Evolutionary conservation across 352 stramenopile genomes (phyloP), one percentile per base, ranked within the genome.

Genomic region (Phytophthora sansomeana): DNA sequence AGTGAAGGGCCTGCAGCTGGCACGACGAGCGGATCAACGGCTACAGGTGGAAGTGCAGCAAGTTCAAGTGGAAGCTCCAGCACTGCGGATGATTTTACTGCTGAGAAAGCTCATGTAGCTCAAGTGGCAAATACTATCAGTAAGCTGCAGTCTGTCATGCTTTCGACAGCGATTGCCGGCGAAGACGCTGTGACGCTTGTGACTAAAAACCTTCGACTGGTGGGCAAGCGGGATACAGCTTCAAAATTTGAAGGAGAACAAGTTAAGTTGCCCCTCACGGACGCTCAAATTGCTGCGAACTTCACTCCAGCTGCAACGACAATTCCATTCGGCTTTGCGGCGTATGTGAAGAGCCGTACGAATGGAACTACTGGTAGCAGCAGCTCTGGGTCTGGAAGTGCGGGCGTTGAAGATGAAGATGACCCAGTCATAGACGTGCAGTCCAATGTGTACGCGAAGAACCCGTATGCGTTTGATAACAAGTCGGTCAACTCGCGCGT

Each of bases 161-260:
- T 91, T 5, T 67, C 69, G 1, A 75, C 75, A 8, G 52, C 76
- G 1, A 66, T 88, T 21, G 73, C 81, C 32, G 83, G 81, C 6
- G 83, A 91, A 67, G 65, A 57, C 1, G 70, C 80, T 0, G 72
- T 78, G 36, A 91, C 77, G 2, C 69, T 91, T 0, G 67, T 90
- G 17, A 86, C 80, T 0, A 89, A 89, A 66, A 91, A 91, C 24
- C 56, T 91, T 8, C 77, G 82, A 39, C 75, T 91, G 6, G 73
- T 87, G 2, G 79, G 70, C 1, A 62, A 60, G 6, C 70, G 83
- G 6, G 81, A 89, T 54, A 72, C 51, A 0, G 79, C 68, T 5
- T 85, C 79, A 29, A 48, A 77, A 5, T 72, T 90, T 16, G 80
- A 87, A 56, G 76, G 76, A 6, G 56, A 39, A 0, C 42, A 57